phyloP scores from a whole-genome alignment of 2,329 filamentous ascomycete genomes.

The Chalara sp. region DNA sequence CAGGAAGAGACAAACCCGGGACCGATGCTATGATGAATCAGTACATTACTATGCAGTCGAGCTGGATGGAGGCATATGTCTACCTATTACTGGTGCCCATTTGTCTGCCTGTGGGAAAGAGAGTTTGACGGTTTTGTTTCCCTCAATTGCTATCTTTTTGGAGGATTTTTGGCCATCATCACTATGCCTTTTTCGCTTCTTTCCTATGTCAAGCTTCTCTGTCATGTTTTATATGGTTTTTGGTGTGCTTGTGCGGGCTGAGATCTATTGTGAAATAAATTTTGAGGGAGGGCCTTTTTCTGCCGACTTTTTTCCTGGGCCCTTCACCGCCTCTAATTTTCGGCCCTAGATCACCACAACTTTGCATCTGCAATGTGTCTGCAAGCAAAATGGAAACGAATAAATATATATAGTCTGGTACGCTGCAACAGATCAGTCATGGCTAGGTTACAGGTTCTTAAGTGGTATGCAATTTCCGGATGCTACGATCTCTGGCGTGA shows the following conservation, averaged over 20 bases:
- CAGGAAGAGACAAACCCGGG: constrained; percentile 27
- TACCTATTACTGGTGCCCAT: constrained; percentile 50
- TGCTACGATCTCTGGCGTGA: too few relatives aligned
- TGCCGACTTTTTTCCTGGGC: background rate
- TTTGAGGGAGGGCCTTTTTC: constrained; percentile 1
- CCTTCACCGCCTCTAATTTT: too few relatives aligned
- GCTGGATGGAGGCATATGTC: background rate
- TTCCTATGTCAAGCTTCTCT: constrained; percentile 19
- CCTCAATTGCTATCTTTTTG: constrained; percentile 44
- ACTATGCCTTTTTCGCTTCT: constrained; percentile 48
- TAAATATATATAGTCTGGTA: too few relatives aligned
- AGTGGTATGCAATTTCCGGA: too few relatives aligned
- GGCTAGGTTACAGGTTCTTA: too few relatives aligned
- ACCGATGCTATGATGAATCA: constrained; percentile 22
- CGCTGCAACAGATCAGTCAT: too few relatives aligned
- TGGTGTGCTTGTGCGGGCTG: background rate
- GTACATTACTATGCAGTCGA: background rate
- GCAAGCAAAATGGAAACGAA: too few relatives aligned
- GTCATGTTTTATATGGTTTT: constrained; percentile 16
- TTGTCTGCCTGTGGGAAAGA: constrained; percentile 38
- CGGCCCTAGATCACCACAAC: too few relatives aligned
- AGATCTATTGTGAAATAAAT: too few relatives aligned
- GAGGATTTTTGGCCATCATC: constrained; percentile 35
- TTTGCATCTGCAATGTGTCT: too few relatives aligned
- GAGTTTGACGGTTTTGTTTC: constrained; percentile 33